These are phyloP conservation scores for Flaveria trinervia DNA, from an alignment of 129 eudicot species.

Conservation along the genomic window DNA sequence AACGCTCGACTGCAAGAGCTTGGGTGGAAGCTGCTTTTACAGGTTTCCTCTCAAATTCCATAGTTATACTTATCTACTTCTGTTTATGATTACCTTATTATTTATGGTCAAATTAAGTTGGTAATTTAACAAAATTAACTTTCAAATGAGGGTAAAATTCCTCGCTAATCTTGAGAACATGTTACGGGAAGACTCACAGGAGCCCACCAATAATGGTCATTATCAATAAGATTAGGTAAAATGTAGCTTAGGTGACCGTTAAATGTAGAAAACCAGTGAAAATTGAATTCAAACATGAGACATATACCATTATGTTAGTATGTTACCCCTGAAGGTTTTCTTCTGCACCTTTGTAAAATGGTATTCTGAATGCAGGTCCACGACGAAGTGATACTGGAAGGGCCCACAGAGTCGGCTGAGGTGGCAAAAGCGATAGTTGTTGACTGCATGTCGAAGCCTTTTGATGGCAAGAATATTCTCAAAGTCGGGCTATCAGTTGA, in stretches of 20 bases:
- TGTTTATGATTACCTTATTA: background rate
- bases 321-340: background rate
- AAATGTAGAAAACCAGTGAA: too few species aligned
- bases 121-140: background rate
- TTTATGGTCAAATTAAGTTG: background rate
- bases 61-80: background rate
- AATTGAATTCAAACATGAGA: too few species aligned
- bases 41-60: slow-evolving; percentile 44
- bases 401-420: slow-evolving; percentile 93
- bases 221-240: too few species aligned
- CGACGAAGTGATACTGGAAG: slow-evolving; percentile 95
- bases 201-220: too few species aligned
- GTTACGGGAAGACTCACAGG: too few species aligned
- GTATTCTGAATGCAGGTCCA: slow-evolving; percentile 69
- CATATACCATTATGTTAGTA: too few species aligned
- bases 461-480: slow-evolving; percentile 73
- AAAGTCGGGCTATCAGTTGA: slow-evolving; percentile 47
- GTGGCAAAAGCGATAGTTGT: slow-evolving; percentile 87
- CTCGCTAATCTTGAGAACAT: too few species aligned
- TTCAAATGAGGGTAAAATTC: too few species aligned
- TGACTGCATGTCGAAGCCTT: slow-evolving; percentile 80
- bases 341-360: background rate
- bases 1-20: slow-evolving; percentile 73
- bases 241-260: too few species aligned
- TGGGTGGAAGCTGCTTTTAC: slow-evolving; percentile 91